Conservation (phyloP, 1,284 basidiomycete species). For the Fomitopsis pinicola region DNA sequence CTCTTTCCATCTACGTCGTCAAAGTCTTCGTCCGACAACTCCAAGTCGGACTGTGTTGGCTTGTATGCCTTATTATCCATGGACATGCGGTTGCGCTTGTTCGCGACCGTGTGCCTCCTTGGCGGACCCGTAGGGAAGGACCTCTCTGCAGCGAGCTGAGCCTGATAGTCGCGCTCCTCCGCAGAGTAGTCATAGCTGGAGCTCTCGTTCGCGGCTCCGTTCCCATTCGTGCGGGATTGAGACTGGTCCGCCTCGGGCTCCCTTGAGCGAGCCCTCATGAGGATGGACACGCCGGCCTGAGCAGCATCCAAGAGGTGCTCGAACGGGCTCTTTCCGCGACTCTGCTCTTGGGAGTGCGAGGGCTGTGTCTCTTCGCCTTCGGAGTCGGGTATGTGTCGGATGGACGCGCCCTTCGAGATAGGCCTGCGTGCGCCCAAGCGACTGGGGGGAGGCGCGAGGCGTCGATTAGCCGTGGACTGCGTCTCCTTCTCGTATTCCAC, state of each 20-base stretch:
- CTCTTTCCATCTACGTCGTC: constrained; percentile 51
- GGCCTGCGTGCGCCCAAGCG: constrained; percentile 30
- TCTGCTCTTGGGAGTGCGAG: constrained; percentile 11
- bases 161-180: constrained; percentile 59
- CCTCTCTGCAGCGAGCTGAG: constrained; percentile 28
- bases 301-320: constrained; percentile 51
- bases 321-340: constrained; percentile 61
- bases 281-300: constrained; percentile 49
- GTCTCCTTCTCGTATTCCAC: constrained; percentile 73
- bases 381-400: constrained; percentile 56
- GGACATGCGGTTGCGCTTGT: constrained; percentile 60
- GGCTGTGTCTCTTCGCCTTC: constrained; percentile 49
- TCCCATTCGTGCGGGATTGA: constrained; percentile 24
- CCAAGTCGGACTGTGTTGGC: constrained; percentile 56
- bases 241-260: constrained; percentile 39
- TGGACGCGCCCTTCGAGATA: constrained; percentile 46
- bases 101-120: constrained; percentile 24
- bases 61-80: constrained; percentile 76
- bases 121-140: constrained; percentile 14
- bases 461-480: constrained; percentile 45
- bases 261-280: constrained; percentile 52
- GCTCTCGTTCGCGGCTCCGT: constrained; percentile 36
- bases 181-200: constrained; percentile 74
- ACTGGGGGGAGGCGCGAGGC: constrained; percentile 53
- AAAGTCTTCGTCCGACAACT: constrained; percentile 56